A percentile compares a stretch with the other conserved stretches of the same genome.
These are phyloP conservation scores for Saturnispora galanensis DNA, from an alignment of 805 yeast genomes.

Conservation along the genomic window DNA sequence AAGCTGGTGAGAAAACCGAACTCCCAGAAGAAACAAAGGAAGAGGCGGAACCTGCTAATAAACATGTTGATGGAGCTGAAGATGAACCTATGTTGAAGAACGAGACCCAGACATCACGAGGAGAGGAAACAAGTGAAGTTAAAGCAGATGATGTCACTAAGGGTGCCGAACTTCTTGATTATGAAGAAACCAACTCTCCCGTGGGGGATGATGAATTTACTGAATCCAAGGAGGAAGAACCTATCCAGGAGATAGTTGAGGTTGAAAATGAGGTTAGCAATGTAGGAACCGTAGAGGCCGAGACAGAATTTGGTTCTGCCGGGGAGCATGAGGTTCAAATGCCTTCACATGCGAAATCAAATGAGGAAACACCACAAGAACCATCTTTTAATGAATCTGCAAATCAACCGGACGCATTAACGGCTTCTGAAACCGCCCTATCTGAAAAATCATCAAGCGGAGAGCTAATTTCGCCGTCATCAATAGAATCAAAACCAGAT, in stretches of 20 bases:
- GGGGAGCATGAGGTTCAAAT: background rate
- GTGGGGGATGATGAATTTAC: too few relatives aligned
- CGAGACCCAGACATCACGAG: too few relatives aligned
- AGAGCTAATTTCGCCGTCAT: background rate
- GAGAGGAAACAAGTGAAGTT: too few relatives aligned
- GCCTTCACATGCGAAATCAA: background rate
- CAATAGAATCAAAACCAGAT: background rate
- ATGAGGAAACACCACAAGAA: background rate
- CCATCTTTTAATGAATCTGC: background rate
- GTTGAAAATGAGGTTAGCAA: conserved; percentile 3
- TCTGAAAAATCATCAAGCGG: too few relatives aligned
- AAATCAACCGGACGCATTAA: background rate
- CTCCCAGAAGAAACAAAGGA: background rate
- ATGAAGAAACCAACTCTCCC: background rate
- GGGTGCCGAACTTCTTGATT: background rate
- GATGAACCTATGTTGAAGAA: too few relatives aligned
- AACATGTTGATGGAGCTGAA: background rate
- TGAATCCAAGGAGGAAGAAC: background rate
- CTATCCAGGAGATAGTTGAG: background rate
- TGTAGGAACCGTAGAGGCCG: conserved; percentile 12
- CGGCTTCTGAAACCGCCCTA: background rate
- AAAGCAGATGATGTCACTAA: too few relatives aligned
- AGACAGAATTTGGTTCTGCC: background rate
- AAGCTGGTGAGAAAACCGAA: background rate
- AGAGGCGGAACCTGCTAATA: background rate